Percentiles rank a stretch among this genome's conserved stretches.
Conservation (phyloP, 129 eudicot genomes). For the sunflower (Helianthus annuus) region DNA sequence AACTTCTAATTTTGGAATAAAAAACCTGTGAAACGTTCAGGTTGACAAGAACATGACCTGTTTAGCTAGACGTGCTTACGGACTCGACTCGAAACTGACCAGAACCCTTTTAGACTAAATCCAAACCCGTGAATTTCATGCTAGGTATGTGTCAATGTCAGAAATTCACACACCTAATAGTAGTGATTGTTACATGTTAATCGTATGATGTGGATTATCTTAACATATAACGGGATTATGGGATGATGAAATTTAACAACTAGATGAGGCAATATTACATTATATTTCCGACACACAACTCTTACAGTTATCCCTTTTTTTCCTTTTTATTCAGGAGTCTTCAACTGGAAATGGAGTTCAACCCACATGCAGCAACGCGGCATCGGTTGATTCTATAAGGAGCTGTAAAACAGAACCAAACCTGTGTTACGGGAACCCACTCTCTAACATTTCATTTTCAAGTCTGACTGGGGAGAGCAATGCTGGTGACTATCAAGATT, state of each 20-base stretch:
- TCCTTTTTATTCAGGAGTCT: conserved; percentile 43
- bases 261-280: background rate
- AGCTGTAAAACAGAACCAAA: conserved; percentile 85
- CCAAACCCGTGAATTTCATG: no score
- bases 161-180: no score
- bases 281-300: background rate
- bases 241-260: background rate
- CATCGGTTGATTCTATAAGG: conserved; percentile 76
- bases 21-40: no score
- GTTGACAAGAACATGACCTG: no score
- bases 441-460: conserved; percentile 72
- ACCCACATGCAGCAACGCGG: conserved; percentile 76
- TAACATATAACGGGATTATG: background rate
- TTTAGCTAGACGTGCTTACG: no score
- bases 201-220: background rate
- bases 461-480: conserved; percentile 77
- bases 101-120: no score
- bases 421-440: conserved; percentile 48
- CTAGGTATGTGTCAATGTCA: no score
- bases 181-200: background rate
- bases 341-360: conserved; percentile 47
- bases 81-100: no score
- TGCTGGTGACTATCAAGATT: conserved; percentile 85
- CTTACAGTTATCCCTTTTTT: background rate
- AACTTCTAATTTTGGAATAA: no score